Evolutionary conservation across 345 rosid species (phyloP), one percentile per base, ranked within the genome.

Genomic region (Atalantia buxifolia): DNA sequence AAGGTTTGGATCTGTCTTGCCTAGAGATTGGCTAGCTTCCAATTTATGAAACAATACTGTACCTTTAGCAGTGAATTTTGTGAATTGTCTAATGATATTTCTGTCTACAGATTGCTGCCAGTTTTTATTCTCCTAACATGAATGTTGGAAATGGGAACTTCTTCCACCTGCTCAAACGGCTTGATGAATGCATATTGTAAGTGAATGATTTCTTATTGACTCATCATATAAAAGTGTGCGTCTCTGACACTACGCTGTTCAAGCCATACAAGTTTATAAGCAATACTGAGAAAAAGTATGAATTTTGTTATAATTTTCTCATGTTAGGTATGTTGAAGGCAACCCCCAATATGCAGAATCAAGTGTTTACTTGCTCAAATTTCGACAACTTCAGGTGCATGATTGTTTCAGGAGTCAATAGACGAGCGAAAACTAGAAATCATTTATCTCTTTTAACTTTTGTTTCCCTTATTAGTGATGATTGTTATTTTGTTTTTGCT

Each of bases 301-400:
- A 21, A 19, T 42, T 40, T 60, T 74, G n/a, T 30, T 79, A 42
- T 66, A 50, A 83, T 66, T 71, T 22, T 77, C 38, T 22, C 31
- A 36, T 30, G 74, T 45, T 74, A 95, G 99, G 83, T 95, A 95
- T 79, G 92, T 93, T 45, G 97, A 93, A 83, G 86, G 84, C 82
- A 95, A 93, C 85, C 98, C 92, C 21, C 99, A 95, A 66, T 95
- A 92, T 88, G 98, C 98, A 56, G 99, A 95, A 86, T 92, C 99
- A 7, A 86, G 91, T 82, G 93, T 93, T 77, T 95, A 93, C 90
- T 86, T 95, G 85, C 93, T 95, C 68, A 95, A 95, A 87, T 95
- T 95, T 85, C 95, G 95, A 55, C 99, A 95, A 83, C 98, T 95
- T 73, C 99, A 95, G 98, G 99, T 92, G 83, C 62, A 22, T 65